Evolutionary conservation across 2,329 filamentous ascomycete genomes (phyloP).

Genomic region (Ilyonectria mors-panacis): DNA sequence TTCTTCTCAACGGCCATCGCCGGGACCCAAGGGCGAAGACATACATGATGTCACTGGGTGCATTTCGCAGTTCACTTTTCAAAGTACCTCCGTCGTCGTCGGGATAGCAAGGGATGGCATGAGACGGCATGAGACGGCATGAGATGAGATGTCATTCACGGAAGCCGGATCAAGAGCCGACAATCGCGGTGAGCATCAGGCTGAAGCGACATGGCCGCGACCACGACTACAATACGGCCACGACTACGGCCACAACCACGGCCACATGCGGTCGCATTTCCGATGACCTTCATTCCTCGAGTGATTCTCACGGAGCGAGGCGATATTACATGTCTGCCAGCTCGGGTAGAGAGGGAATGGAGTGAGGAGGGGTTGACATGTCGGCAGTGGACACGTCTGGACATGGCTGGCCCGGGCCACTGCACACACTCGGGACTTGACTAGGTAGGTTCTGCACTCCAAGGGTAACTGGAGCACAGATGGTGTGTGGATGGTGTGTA

Average conservation of each 20-base stretch:
- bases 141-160: background rate
- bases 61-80: background rate
- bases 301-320: constrained; percentile 4
- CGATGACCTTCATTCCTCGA: constrained; percentile 16
- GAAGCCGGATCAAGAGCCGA: background rate
- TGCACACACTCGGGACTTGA: too few species aligned
- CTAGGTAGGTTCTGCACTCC: too few species aligned
- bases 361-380: constrained; percentile 4
- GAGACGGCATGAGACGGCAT: background rate
- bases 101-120: background rate
- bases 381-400: constrained; percentile 1
- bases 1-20: background rate
- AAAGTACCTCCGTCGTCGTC: too few species aligned
- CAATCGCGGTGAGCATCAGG: background rate
- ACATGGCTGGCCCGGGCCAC: background rate
- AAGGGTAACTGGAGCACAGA: background rate
- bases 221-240: background rate
- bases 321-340: constrained; percentile 6
- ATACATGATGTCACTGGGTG: constrained; percentile 14
- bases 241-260: constrained; percentile 4
- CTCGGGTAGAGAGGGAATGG: constrained; percentile 7
- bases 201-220: background rate
- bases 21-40: background rate
- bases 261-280: constrained; percentile 20
- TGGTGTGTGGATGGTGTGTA: background rate